Percentiles rank a stretch among this genome's conserved stretches.
Conservation (phyloP, 1,139 yeast species). For the Scheffersomyces stambukii region DNA sequence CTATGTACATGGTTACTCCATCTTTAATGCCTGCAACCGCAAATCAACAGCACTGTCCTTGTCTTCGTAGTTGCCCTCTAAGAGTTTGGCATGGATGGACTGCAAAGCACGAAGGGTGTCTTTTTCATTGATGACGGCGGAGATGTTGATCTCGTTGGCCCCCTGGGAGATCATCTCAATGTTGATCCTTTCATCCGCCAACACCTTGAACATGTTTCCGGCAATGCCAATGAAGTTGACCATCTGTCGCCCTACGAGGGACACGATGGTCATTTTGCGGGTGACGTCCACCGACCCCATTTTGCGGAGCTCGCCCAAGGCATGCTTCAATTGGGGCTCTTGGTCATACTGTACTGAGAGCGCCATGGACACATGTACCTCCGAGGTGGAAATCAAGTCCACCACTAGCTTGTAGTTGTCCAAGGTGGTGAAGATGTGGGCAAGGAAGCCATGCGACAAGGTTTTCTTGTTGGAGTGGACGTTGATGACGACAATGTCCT, state of each 20-base stretch:
- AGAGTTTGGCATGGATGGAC: conserved; percentile 74
- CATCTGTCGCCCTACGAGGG: conserved; percentile 96
- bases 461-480: conserved; percentile 93
- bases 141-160: conserved; percentile 93
- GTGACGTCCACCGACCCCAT: conserved; percentile 90
- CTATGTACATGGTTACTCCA: no score
- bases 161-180: conserved; percentile 99
- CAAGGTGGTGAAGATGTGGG: conserved; percentile 80
- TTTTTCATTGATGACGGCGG: conserved; percentile 83
- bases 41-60: conserved; percentile 33
- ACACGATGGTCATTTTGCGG: conserved; percentile 81
- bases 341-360: conserved; percentile 68
- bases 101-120: conserved; percentile 84
- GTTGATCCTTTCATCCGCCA: conserved; percentile 88
- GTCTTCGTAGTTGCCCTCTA: conserved; percentile 45
- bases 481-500: conserved; percentile 85
- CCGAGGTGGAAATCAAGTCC: conserved; percentile 93
- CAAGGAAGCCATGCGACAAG: conserved; percentile 90
- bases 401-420: conserved; percentile 86
- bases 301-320: conserved; percentile 69
- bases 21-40: conserved; percentile 33
- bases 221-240: conserved; percentile 95
- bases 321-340: conserved; percentile 57
- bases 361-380: conserved; percentile 98
- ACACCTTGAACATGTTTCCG: conserved; percentile 91